Evolutionary conservation across 352 stramenopile genomes (phyloP).

Genomic region (Hyaloperonospora arabidopsidis): DNA sequence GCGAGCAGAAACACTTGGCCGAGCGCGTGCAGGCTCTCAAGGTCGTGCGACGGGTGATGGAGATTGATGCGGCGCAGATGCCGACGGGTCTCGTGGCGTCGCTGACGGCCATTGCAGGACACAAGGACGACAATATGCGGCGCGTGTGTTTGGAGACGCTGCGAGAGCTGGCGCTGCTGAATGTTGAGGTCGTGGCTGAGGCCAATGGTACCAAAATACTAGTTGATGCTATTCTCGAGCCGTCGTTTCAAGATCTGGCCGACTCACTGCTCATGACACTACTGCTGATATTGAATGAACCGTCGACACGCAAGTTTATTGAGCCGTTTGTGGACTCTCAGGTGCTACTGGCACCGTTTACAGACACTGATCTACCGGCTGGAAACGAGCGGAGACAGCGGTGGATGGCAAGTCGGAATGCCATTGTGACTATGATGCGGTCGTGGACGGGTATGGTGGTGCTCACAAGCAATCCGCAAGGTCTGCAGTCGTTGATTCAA

Average conservation of each 20-base stretch:
- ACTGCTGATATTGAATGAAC: constrained; percentile 80
- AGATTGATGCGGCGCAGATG: constrained; percentile 81
- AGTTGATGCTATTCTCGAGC: constrained; percentile 82
- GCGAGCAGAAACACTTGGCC: constrained; percentile 78
- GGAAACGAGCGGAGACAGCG: constrained; percentile 78
- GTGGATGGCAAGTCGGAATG: constrained; percentile 86
- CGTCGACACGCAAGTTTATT: constrained; percentile 77
- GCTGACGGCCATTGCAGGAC: constrained; percentile 73
- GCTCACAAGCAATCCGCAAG: constrained; percentile 82
- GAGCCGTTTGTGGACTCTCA: constrained; percentile 85
- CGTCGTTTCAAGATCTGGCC: constrained; percentile 78
- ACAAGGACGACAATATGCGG: constrained; percentile 87
- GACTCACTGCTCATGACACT: constrained; percentile 83
- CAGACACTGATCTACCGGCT: constrained; percentile 77
- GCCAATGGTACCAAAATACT: constrained; percentile 78
- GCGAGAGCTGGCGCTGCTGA: constrained; percentile 69
- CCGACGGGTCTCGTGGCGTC: constrained; percentile 75
- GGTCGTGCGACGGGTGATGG: constrained; percentile 73
- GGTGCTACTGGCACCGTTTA: constrained; percentile 81
- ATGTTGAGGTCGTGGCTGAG: constrained; percentile 76
- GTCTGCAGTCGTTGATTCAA: constrained; percentile 78
- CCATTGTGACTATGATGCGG: constrained; percentile 86
- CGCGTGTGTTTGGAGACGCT: constrained; percentile 82
- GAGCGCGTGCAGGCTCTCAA: constrained; percentile 85
- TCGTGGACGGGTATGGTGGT: constrained; percentile 87